Base-by-base conservation (phyloP, 495 filamentous ascomycete genomes). In the Neurospora discreta region DNA sequence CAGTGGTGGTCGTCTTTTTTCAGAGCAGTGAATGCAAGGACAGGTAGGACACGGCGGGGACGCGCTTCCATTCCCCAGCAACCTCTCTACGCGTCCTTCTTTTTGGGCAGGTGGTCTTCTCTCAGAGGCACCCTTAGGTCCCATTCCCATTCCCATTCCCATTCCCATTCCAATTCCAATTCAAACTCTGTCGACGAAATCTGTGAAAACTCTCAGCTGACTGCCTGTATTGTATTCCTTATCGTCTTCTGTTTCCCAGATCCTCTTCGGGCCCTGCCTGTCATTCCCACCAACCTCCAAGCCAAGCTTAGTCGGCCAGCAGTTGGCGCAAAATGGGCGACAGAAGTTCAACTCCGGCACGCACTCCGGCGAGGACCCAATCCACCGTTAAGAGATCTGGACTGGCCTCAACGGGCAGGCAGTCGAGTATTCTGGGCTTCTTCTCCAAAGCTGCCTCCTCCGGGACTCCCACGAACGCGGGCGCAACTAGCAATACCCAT, bases 351-450 rank as follows among this genome's bases (percentile, higher is more conserved):
- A 33, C 73, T 20, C 60, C 73, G 39, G 77, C 78, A 69, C 79
- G 79, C 69, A 85, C 83, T 1, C 83, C 84, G 7, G 83, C 84
- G 46, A 83, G 75, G 71, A 80, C 83, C 38, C 78, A 82, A 33
- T 80, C 82, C 38, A 72, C 77, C 69, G 79, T 79, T 70, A 84
- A 78, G 76, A 84, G 83, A 72, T 67, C 77, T 9, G 77, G 78
- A 68, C 73, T 76, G 58, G 78, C 77, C 18, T 82, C 84, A 38
- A 80, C 79, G 33, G 76, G 87, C 82, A 93, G 91, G 77, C 91
- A 88, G 77, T 91, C 95, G 81, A 92, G 90, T 74, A 95, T 97
- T 69, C 84, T 94, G 4, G 91, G 92, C 42, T 97, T 97, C 84
- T 97, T 97, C 75, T 85, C 90, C 71, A 95, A 91, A 76, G 87